These are phyloP conservation scores for Sarcodon aspratus DNA, from an alignment of 768 basidiomycete genomes.

Conservation along the genomic window DNA sequence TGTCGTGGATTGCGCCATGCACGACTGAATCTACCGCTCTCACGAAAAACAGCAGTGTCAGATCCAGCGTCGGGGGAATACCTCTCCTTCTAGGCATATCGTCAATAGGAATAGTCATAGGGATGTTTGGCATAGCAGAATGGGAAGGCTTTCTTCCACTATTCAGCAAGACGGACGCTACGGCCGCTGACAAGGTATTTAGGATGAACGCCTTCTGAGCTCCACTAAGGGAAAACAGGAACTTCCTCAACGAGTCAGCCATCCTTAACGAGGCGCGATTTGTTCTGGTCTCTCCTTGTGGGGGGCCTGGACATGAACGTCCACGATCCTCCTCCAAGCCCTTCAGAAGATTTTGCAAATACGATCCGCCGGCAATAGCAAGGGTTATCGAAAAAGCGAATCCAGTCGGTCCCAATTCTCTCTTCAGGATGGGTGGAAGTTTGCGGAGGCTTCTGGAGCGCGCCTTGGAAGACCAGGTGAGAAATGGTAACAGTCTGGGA, in stretches of 20 bases:
- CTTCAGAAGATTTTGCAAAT: constrained; percentile 36
- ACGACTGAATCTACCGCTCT: constrained; percentile 55
- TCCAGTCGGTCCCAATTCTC: constrained; percentile 49
- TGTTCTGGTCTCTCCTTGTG: not conserved
- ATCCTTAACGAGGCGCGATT: not conserved
- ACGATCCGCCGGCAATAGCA: constrained; percentile 53
- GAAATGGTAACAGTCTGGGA: constrained; percentile 47
- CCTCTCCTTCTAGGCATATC: constrained; percentile 2
- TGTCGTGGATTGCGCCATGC: constrained; percentile 21
- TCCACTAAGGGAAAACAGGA: constrained; percentile 20
- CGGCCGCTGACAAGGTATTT: constrained; percentile 41
- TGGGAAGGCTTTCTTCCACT: constrained; percentile 24
- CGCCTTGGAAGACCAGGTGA: constrained; percentile 16
- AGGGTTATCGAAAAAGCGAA: constrained; percentile 62
- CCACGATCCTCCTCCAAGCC: constrained; percentile 6
- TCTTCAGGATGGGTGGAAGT: constrained; percentile 30
- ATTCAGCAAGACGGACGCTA: constrained; percentile 50
- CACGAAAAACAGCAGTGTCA: constrained; percentile 57
- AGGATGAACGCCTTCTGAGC: constrained; percentile 46
- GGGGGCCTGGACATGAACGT: not conserved
- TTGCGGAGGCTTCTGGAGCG: not conserved
- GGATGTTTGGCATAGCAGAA: constrained; percentile 16
- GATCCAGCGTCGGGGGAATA: constrained; percentile 49
- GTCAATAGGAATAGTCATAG: constrained; percentile 9
- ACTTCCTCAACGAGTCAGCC: not conserved